Conservation (phyloP, 768 basidiomycete species). For the Rhodosporidiobolus sp. region DNA sequence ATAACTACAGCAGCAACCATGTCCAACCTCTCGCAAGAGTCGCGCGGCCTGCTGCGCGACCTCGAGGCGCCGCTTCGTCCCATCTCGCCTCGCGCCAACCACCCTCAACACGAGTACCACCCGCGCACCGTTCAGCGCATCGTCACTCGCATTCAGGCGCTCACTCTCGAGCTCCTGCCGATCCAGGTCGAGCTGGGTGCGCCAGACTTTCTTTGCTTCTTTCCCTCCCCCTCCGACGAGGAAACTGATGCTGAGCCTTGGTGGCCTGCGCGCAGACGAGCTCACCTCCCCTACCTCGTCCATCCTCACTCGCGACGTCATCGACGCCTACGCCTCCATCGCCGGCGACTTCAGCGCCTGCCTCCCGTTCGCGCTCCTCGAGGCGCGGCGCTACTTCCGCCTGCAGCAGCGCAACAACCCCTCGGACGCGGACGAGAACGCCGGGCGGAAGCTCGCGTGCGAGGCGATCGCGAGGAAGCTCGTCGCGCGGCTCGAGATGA, state of each 20-base stretch:
- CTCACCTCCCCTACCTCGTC: constrained; percentile 24
- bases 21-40: too few species aligned
- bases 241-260: neutral
- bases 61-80: neutral
- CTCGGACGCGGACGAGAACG: constrained; percentile 44
- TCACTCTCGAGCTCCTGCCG: constrained; percentile 41
- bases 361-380: constrained; percentile 43
- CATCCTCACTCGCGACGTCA: constrained; percentile 40
- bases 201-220: neutral
- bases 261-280: constrained; percentile 27
- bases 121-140: constrained; percentile 24
- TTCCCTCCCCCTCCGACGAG: neutral
- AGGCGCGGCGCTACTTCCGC: constrained; percentile 37
- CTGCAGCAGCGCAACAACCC: constrained; percentile 36
- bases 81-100: neutral
- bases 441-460: constrained; percentile 32
- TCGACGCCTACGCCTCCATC: constrained; percentile 36
- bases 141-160: constrained; percentile 33
- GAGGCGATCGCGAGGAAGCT: constrained; percentile 39
- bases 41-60: neutral
- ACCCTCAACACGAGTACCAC: constrained; percentile 16
- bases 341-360: constrained; percentile 42
- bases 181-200: constrained; percentile 39
- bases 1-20: too few species aligned
- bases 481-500: constrained; percentile 18